Conservation (phyloP, 2,329 filamentous ascomycete species). For the Dendryphion nanum region DNA sequence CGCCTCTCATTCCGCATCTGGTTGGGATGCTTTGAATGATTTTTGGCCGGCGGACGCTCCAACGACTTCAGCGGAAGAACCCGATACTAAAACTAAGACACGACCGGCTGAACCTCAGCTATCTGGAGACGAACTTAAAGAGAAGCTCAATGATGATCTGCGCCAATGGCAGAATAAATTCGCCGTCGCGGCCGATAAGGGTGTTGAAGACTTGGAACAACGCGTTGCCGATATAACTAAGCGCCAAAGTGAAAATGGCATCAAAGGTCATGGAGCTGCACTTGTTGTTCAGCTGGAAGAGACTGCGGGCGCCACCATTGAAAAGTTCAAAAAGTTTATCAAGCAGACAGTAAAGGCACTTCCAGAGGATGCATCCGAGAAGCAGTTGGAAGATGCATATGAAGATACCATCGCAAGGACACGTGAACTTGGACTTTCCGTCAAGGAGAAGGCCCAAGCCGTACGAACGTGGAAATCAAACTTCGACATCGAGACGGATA, state of each 20-base stretch:
- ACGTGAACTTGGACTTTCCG: slow-evolving; percentile 65
- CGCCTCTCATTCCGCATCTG: slow-evolving; percentile 21
- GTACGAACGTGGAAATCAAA: slow-evolving; percentile 73
- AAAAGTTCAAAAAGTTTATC: slow-evolving; percentile 66
- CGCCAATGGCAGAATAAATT: slow-evolving; percentile 87
- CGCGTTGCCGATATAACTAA: slow-evolving; percentile 70
- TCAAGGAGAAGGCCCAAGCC: slow-evolving; percentile 75
- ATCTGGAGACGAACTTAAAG: slow-evolving; percentile 46
- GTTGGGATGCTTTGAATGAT: slow-evolving; percentile 31
- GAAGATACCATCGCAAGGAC: slow-evolving; percentile 57
- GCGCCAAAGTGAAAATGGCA: slow-evolving; percentile 65
- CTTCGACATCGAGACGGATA: slow-evolving; percentile 68
- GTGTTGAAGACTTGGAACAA: slow-evolving; percentile 64
- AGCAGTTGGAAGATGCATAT: slow-evolving; percentile 52
- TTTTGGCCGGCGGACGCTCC: slow-evolving; percentile 26
- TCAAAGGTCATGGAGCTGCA: slow-evolving; percentile 63
- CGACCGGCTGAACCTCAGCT: slow-evolving; percentile 23
- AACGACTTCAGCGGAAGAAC: slow-evolving; percentile 16
- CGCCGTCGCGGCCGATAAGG: slow-evolving; percentile 79
- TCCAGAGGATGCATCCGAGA: slow-evolving; percentile 56
- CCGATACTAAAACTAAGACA: slow-evolving; percentile 6
- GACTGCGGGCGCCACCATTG: slow-evolving; percentile 63
- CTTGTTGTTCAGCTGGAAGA: slow-evolving; percentile 69
- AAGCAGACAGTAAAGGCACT: slow-evolving; percentile 55
- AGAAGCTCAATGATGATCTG: slow-evolving; percentile 73